Base-by-base conservation (phyloP, 805 yeast species). In the Aciculoconidium aculeatum region DNA sequence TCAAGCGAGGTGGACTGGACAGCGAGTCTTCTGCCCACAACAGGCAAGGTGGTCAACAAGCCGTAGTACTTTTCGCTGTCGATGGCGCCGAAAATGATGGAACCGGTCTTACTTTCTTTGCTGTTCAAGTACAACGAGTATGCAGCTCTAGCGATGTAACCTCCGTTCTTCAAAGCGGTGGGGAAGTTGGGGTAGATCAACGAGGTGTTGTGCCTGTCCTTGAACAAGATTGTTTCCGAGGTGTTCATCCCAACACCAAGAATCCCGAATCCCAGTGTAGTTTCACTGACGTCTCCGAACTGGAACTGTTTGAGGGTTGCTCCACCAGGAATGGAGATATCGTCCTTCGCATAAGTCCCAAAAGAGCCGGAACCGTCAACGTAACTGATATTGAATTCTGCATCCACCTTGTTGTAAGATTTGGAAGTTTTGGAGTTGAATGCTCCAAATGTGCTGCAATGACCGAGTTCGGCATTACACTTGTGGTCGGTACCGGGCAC, bases 81-180 rank as follows among this genome's bases (percentile, higher is more conserved):
- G 11, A 45, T 39, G 10, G 44, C 50, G 7, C 52, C 52, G 25
- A 47, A 46, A 8, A 47, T 25, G 13, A 47, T 21, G 2, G 44
- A 21, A 6, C 52, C 52, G 8, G 17, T 3, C 4, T 15, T 10
- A 5, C 37, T 38, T 9, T 23, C 11, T 4, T 10, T 12, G 4
- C 18, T 25, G 30, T 36, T 38, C 30, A 47, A 32, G 33, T 40
- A 42, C n/a, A 42, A 19, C 6, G 44, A 40, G 25, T 40, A 42
- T 7, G 34, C 23, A 5, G 38, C 34, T 6, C 21, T 27, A 4
- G 21, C 3, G 18, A 36, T 42, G n/a, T 31, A 4, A 3, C 40
- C 41, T 18, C 34, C 36, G 11, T 32, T 15, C 15, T 30, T 32
- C 27, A 42, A 23, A 5, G 19, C 27, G 9, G 7, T 27, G 7